Percentiles rank a stretch among this genome's conserved stretches.
Evolutionary conservation across 345 rosid species (phyloP).

Genomic region (Eucalyptus sp.): DNA sequence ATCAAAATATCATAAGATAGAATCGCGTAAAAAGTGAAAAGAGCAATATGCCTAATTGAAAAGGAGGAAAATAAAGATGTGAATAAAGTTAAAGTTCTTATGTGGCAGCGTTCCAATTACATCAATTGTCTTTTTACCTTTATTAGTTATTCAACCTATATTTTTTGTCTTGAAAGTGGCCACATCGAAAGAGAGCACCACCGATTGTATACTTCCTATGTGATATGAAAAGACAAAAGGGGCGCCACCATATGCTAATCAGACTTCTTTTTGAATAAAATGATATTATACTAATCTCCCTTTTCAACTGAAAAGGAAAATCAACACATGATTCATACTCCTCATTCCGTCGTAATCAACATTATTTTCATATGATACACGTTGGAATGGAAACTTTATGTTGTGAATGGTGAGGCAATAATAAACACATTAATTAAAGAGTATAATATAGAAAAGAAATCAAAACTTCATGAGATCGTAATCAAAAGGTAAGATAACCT

Average conservation of each 20-base stretch:
- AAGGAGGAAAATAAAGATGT: background rate
- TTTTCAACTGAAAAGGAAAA: background rate
- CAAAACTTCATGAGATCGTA: background rate
- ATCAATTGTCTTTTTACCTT: background rate
- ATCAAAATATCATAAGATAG: background rate
- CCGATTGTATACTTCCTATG: background rate
- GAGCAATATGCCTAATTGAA: background rate
- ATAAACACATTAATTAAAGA: no score
- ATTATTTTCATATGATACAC: background rate
- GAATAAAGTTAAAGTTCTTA: background rate
- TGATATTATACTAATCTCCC: background rate
- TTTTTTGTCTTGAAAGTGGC: background rate
- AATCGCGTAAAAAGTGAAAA: background rate
- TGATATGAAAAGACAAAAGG: background rate
- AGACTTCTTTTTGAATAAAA: background rate
- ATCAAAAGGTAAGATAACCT: background rate
- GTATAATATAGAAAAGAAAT: background rate
- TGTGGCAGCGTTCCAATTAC: accelerated
- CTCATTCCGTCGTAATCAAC: background rate
- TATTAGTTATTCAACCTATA: no score
- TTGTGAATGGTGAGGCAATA: background rate
- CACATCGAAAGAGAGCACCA: background rate
- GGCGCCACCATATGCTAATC: background rate
- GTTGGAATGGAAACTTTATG: background rate
- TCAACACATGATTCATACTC: background rate